A percentile compares a stretch with the other conserved stretches of the same genome.
These are phyloP conservation scores for Pythium guiyangense DNA, from an alignment of 352 stramenopile genomes.

Conservation along the genomic window DNA sequence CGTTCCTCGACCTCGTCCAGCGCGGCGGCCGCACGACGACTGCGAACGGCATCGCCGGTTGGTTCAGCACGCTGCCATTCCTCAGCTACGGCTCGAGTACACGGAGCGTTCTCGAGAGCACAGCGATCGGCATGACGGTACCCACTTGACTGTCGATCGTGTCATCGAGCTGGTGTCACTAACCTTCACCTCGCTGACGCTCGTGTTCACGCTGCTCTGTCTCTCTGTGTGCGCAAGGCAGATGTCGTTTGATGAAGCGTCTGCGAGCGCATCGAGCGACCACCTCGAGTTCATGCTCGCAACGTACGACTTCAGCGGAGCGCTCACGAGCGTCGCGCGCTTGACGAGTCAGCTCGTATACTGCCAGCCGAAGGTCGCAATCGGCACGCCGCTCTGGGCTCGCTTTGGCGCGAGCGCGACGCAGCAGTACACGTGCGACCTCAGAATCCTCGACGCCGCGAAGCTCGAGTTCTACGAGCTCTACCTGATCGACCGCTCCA, in stretches of 20 bases:
- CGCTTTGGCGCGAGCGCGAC: constrained; percentile 69
- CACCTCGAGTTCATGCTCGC: constrained; percentile 83
- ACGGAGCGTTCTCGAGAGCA: constrained; percentile 52
- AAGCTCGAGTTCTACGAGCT: constrained; percentile 86
- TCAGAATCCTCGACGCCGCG: constrained; percentile 37
- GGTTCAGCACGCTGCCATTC: constrained; percentile 85
- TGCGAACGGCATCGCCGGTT: constrained; percentile 45
- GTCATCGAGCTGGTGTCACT: not conserved
- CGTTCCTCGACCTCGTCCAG: constrained; percentile 72
- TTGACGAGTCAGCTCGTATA: constrained; percentile 82
- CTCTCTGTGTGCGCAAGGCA: constrained; percentile 13
- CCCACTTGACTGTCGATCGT: not conserved
- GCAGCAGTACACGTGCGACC: constrained; percentile 63
- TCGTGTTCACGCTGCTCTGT: not conserved
- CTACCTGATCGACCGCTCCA: constrained; percentile 85
- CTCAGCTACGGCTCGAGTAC: constrained; percentile 75
- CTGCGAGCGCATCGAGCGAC: constrained; percentile 40
- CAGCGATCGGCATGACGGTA: constrained; percentile 74
- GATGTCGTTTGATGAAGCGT: constrained; percentile 77
- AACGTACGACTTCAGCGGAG: constrained; percentile 87
- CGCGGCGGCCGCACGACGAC: constrained; percentile 37
- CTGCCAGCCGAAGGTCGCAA: constrained; percentile 29
- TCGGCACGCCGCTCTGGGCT: constrained; percentile 53
- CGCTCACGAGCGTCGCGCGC: constrained; percentile 65
- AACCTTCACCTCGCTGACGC: not conserved